These are phyloP conservation scores for Trypanosoma theileri DNA, from an alignment of 208 protist species.

Conservation along the genomic window DNA sequence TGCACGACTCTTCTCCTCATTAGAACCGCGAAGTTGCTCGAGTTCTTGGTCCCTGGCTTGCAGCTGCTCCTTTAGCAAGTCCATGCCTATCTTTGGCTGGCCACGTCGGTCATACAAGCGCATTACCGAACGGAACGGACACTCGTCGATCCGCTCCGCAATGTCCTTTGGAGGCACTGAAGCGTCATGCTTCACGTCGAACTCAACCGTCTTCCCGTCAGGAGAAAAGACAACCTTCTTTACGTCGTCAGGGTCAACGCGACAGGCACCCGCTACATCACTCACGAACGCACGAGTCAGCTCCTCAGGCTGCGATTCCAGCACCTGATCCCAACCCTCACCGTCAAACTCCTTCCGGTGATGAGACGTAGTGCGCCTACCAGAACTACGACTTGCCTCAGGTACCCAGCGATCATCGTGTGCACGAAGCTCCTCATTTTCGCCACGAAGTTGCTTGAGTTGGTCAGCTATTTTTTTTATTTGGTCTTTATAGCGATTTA, in stretches of 20 bases:
- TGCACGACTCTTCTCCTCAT: no score
- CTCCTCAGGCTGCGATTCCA: neutral
- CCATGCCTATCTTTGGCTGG: neutral
- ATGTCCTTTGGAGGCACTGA: neutral
- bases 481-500: neutral
- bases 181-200: neutral
- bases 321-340: neutral
- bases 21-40: neutral
- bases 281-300: neutral
- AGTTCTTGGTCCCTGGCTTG: constrained; percentile 6
- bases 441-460: constrained; percentile 24
- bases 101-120: constrained; percentile 1
- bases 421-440: constrained; percentile 7
- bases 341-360: neutral
- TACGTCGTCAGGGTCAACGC: neutral
- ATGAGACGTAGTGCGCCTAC: neutral
- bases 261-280: neutral
- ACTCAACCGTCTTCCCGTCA: neutral
- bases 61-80: constrained; percentile 9
- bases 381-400: neutral
- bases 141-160: neutral
- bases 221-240: neutral
- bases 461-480: constrained; percentile 11
- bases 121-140: constrained; percentile 8
- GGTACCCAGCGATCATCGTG: neutral